These are phyloP conservation scores for Isabelozyma heimii DNA, from an alignment of 805 yeast genomes.

Conservation along the genomic window DNA sequence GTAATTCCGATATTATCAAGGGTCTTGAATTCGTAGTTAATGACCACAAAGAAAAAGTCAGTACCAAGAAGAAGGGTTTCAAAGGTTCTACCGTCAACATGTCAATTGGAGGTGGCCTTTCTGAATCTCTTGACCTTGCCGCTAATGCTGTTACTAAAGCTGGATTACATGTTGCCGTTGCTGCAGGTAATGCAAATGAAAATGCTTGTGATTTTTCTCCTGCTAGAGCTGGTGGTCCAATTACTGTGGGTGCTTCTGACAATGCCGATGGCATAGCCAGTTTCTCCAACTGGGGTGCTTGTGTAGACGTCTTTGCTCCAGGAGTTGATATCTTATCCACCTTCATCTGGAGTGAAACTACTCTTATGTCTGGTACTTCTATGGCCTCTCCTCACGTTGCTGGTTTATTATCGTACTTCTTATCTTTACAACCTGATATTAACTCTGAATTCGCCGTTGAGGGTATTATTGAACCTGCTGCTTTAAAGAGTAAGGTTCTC, in stretches of 20 bases:
- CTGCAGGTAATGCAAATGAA: slow-evolving; percentile 93
- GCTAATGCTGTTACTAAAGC: slow-evolving; percentile 86
- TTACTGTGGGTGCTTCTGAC: slow-evolving; percentile 52
- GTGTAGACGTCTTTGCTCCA: slow-evolving; percentile 55
- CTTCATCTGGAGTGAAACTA: slow-evolving; percentile 55
- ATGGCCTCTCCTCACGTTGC: slow-evolving; percentile 64
- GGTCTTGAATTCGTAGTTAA: slow-evolving; percentile 85
- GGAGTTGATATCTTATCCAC: slow-evolving; percentile 56
- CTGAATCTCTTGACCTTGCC: slow-evolving; percentile 82
- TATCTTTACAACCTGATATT: slow-evolving; percentile 54
- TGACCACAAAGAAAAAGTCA: slow-evolving; percentile 55
- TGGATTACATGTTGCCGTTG: slow-evolving; percentile 91
- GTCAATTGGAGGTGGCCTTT: slow-evolving; percentile 93
- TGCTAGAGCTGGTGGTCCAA: slow-evolving; percentile 54
- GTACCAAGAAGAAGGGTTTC: slow-evolving; percentile 58
- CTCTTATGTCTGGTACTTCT: slow-evolving; percentile 58
- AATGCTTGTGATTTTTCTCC: slow-evolving; percentile 67
- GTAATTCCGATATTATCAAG: slow-evolving; percentile 79
- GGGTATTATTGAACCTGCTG: slow-evolving; percentile 48
- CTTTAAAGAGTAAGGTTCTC: slow-evolving; percentile 52
- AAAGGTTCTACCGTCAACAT: slow-evolving; percentile 88
- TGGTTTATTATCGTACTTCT: slow-evolving; percentile 54
- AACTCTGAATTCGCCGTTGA: slow-evolving; percentile 42
- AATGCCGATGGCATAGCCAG: slow-evolving; percentile 45
- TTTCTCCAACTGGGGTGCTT: slow-evolving; percentile 53